These are phyloP conservation scores for Diaporthe citri DNA, from an alignment of 2,329 filamentous ascomycete genomes.

Conservation along the genomic window DNA sequence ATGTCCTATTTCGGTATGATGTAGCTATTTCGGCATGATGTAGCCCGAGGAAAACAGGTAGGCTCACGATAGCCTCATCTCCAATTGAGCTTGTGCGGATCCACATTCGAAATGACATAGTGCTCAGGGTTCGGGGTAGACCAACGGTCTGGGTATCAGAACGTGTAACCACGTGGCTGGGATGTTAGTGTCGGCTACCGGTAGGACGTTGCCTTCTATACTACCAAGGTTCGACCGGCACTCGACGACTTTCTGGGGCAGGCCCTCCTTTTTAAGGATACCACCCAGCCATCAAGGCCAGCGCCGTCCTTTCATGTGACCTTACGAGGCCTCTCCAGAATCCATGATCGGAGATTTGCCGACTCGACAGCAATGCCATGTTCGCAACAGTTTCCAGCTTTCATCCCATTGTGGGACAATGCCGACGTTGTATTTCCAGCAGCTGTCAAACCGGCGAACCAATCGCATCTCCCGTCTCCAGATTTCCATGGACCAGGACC, in stretches of 20 bases:
- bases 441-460: slow-evolving; percentile 11
- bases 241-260: not conserved
- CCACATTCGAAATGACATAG: too few relatives aligned
- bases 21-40: slow-evolving; percentile 1
- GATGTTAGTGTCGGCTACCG: not conserved
- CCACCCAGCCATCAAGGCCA: not conserved
- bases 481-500: not conserved
- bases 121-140: not conserved
- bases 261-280: not conserved
- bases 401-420: slow-evolving; percentile 19
- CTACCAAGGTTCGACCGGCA: not conserved
- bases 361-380: not conserved
- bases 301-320: not conserved
- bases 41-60: not conserved
- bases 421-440: slow-evolving; percentile 14
- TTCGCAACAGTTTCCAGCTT: slow-evolving; percentile 24
- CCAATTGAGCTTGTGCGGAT: too few relatives aligned
- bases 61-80: slow-evolving; percentile 10
- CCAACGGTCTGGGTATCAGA: not conserved
- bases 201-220: not conserved
- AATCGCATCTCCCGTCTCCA: slow-evolving; percentile 7
- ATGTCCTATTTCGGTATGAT: slow-evolving; percentile 8
- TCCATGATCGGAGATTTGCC: not conserved
- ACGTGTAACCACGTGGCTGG: not conserved
- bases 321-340: not conserved